These are phyloP conservation scores for Citrus cavaleriei DNA, from an alignment of 345 rosid genomes.

Conservation along the genomic window DNA sequence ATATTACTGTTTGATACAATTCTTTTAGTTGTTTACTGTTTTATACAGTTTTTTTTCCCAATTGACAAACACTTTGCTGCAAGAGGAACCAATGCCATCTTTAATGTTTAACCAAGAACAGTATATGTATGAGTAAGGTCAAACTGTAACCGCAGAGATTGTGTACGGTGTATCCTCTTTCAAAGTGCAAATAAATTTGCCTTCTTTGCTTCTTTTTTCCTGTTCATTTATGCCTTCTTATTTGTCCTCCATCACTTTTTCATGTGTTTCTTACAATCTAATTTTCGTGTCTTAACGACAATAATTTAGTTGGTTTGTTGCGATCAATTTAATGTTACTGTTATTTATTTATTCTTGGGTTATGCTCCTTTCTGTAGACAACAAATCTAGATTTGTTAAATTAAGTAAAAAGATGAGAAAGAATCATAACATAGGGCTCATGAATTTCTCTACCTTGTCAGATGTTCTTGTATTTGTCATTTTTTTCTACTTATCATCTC, in stretches of 20 bases:
- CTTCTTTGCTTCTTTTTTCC: not conserved
- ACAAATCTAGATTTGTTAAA: not conserved
- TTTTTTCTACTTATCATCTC: not conserved
- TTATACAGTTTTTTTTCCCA: not conserved
- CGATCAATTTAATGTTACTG: too few relatives aligned
- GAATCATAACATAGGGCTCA: not conserved
- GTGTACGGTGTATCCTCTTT: not conserved
- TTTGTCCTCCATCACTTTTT: not conserved
- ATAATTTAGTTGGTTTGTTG: not conserved
- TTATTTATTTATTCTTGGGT: too few relatives aligned
- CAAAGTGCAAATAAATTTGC: not conserved
- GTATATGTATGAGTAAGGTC: not conserved
- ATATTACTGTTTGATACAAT: not conserved
- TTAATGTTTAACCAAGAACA: not conserved
- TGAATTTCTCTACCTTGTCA: not conserved
- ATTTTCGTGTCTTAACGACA: not conserved
- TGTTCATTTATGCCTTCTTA: not conserved
- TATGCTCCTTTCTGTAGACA: not conserved
- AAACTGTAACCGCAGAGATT: not conserved
- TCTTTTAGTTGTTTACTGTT: too few relatives aligned
- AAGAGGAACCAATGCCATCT: not conserved
- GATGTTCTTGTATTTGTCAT: not conserved
- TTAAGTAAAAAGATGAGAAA: not conserved
- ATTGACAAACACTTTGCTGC: not conserved
- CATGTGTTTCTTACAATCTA: not conserved